These are phyloP conservation scores for Aspergillus awamori DNA, from an alignment of 2,329 filamentous ascomycete species.

Conservation along the genomic window DNA sequence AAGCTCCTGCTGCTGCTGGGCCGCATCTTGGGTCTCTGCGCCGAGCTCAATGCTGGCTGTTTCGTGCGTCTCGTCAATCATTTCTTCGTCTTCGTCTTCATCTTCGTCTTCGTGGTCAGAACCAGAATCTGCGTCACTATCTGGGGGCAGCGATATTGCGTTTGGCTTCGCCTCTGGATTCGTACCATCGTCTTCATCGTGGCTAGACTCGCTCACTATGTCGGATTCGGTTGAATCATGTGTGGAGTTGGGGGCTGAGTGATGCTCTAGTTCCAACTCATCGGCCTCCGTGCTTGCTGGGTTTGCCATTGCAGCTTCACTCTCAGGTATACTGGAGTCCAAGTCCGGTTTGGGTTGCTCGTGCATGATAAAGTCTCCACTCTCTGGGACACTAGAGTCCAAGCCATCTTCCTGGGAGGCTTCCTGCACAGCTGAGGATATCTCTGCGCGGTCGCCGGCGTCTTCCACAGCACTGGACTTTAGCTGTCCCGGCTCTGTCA, in stretches of 20 bases:
- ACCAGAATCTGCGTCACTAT: neutral
- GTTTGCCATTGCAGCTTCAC: neutral
- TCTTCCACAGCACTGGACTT: no score
- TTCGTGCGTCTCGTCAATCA: conserved; percentile 30
- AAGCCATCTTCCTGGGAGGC: no score
- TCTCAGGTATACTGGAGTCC: neutral
- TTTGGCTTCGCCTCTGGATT: neutral
- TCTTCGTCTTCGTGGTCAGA: neutral
- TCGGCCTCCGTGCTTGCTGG: neutral
- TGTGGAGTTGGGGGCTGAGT: neutral
- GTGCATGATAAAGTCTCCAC: neutral
- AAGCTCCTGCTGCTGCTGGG: neutral
- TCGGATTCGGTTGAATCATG: neutral
- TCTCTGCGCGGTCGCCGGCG: neutral
- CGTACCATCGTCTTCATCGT: neutral
- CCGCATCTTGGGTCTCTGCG: conserved; percentile 20
- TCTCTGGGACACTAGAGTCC: neutral
- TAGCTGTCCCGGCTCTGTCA: neutral
- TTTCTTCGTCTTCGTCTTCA: conserved; percentile 13
- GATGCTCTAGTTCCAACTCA: neutral
- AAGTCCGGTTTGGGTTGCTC: neutral
- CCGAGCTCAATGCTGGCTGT: conserved; percentile 44
- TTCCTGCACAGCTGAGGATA: neutral
- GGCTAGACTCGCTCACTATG: conserved; percentile 5
- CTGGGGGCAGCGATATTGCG: neutral